phyloP scores from a whole-genome alignment of 78 protist species.

The Dictyostelium firmibasis region DNA sequence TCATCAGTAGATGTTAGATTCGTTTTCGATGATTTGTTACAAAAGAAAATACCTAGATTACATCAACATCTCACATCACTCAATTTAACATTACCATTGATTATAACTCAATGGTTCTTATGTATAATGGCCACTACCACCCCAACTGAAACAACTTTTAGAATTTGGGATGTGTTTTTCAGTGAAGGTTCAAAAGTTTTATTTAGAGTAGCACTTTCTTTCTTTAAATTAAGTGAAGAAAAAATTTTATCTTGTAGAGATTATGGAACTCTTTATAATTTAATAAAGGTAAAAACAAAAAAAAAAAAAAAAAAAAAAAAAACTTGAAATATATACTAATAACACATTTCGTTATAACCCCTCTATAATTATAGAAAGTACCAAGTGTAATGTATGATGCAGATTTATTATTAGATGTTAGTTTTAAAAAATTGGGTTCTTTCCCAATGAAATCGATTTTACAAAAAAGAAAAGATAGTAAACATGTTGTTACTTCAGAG shows the following conservation, averaged over 20 bases:
- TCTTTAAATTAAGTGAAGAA: constrained; percentile 75
- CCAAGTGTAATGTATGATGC: constrained; percentile 49
- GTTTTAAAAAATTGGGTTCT: constrained; percentile 47
- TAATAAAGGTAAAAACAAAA: constrained; percentile 17
- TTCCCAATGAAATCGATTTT: constrained; percentile 47
- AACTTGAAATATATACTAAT: neutral
- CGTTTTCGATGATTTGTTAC: constrained; percentile 74
- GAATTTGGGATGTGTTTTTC: constrained; percentile 88
- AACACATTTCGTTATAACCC: neutral
- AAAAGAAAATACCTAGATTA: constrained; percentile 48
- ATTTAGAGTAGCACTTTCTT: constrained; percentile 78
- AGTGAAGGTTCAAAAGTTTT: constrained; percentile 84
- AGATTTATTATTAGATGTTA: constrained; percentile 45
- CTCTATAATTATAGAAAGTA: neutral
- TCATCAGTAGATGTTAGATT: constrained; percentile 79
- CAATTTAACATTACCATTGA: constrained; percentile 49
- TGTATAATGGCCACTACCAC: constrained; percentile 78
- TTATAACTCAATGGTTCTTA: constrained; percentile 85
- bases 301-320: neutral
- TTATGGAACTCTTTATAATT: constrained; percentile 54
- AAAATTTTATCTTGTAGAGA: constrained; percentile 64
- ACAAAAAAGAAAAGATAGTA: constrained; percentile 58
- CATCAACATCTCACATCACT: constrained; percentile 12
- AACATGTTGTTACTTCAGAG: constrained; percentile 20
- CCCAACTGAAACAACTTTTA: constrained; percentile 80